Percentiles rank a stretch among this genome's conserved stretches.
Conservation (phyloP, 352 stramenopile species). For the Globisporangium iwayamae region DNA sequence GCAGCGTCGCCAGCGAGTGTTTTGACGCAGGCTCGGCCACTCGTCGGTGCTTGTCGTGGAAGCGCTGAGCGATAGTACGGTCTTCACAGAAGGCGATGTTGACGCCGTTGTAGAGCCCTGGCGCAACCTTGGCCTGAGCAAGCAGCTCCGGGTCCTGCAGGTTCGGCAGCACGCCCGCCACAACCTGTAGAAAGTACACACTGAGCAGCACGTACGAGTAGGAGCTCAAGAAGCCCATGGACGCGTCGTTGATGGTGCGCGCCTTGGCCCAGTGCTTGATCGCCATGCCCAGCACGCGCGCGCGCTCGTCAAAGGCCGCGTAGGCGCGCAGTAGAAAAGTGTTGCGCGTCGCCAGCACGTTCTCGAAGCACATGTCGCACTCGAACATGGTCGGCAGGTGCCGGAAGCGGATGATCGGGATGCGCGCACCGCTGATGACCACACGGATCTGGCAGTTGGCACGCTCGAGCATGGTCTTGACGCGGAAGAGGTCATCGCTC, state of each 20-base stretch:
- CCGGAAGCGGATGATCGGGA: conserved; percentile 81
- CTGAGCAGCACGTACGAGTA: conserved; percentile 98
- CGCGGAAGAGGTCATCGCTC: conserved; percentile 45
- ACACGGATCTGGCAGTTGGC: conserved; percentile 51
- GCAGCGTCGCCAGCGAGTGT: conserved; percentile 65
- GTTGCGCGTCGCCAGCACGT: conserved; percentile 77
- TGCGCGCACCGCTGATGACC: conserved; percentile 66
- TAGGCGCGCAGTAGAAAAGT: conserved; percentile 80
- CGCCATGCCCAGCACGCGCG: conserved; percentile 89
- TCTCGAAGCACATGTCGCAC: conserved; percentile 84
- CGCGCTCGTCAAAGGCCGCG: conserved; percentile 66
- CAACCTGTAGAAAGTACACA: conserved; percentile 94
- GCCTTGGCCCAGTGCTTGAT: conserved; percentile 98
- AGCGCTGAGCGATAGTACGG: conserved; percentile 30
- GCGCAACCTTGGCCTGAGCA: conserved; percentile 26
- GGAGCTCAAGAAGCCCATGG: conserved; percentile 93
- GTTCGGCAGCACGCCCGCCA: conserved; percentile 90
- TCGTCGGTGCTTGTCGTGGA: conserved; percentile 26
- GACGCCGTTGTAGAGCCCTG: conserved; percentile 42
- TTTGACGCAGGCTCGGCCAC: background rate
- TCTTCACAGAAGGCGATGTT: conserved; percentile 77
- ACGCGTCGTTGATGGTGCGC: conserved; percentile 95
- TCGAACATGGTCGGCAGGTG: conserved; percentile 53
- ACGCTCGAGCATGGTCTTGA: conserved; percentile 45
- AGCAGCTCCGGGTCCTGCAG: conserved; percentile 84